A percentile compares a stretch with the other conserved stretches of the same genome.
Evolutionary conservation across 805 yeast genomes (phyloP).

Genomic region (Candida mattraensis): DNA sequence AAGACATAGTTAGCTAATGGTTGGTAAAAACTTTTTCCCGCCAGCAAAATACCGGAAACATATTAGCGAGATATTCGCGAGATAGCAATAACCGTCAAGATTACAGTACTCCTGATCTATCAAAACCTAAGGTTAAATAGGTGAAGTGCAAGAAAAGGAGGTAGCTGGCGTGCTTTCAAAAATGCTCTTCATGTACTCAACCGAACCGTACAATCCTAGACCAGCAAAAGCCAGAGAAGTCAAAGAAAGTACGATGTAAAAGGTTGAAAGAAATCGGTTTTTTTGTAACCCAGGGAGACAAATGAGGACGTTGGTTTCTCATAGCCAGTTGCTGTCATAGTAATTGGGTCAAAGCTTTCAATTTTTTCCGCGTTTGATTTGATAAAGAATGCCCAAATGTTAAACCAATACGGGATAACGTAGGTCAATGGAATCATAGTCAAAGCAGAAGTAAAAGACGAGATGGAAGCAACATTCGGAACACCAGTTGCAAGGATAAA

Average conservation of each 20-base stretch:
- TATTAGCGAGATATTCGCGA: too few species aligned
- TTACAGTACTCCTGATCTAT: too few species aligned
- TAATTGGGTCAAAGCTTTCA: constrained; percentile 11
- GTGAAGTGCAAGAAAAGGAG: constrained; percentile 34
- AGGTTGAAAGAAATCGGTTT: constrained; percentile 19
- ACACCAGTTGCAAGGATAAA: constrained; percentile 27
- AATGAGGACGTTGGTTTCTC: too few species aligned
- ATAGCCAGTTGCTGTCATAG: constrained; percentile 7
- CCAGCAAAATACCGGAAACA: too few species aligned
- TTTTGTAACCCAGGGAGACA: constrained; percentile 23
- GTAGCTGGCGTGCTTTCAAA: constrained; percentile 22
- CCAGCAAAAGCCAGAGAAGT: constrained; percentile 30
- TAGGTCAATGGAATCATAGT: constrained; percentile 31
- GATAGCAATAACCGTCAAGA: too few species aligned
- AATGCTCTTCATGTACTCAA: constrained; percentile 10
- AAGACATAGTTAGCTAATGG: too few species aligned
- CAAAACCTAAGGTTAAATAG: constrained; percentile 22
- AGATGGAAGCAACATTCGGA: constrained; percentile 27
- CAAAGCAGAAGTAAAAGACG: constrained; percentile 27
- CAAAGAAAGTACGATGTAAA: constrained; percentile 23
- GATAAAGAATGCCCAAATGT: constrained; percentile 19
- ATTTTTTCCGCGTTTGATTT: constrained; percentile 13
- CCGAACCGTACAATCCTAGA: constrained; percentile 33
- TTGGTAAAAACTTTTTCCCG: too few species aligned
- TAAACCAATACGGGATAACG: constrained; percentile 25